Evolutionary conservation across 495 filamentous ascomycete genomes (phyloP).

Genomic region (Aspergillus saccharolyticus): DNA sequence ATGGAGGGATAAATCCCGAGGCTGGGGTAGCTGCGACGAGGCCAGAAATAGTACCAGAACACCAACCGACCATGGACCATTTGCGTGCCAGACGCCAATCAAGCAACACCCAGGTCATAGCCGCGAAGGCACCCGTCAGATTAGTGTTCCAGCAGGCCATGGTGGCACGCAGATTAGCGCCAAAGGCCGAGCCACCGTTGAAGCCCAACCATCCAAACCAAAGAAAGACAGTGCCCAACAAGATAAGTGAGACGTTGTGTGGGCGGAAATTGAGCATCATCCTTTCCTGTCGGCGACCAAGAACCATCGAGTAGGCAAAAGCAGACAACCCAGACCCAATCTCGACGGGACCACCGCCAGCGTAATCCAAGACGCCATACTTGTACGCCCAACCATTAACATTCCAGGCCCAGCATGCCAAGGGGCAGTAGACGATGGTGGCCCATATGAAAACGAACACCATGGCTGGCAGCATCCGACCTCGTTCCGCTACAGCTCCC

Average conservation of each 20-base stretch:
- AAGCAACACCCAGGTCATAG: constrained; percentile 84
- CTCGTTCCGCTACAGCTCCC: constrained; percentile 88
- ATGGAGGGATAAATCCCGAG: constrained; percentile 81
- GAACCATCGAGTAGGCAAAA: constrained; percentile 89
- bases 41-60: constrained; percentile 86
- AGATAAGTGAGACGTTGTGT: constrained; percentile 97
- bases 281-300: constrained; percentile 95
- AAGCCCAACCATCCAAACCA: constrained; percentile 99
- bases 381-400: constrained; percentile 87
- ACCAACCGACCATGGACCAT: constrained; percentile 99
- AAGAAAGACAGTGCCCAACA: constrained; percentile 88
- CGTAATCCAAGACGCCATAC: constrained; percentile 94
- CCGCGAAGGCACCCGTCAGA: constrained; percentile 81
- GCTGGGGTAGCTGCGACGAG: constrained; percentile 90
- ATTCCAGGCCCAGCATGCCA: constrained; percentile 96
- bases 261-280: constrained; percentile 97
- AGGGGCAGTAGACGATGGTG: constrained; percentile 92
- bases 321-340: constrained; percentile 91
- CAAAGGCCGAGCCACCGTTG: constrained; percentile 96
- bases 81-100: constrained; percentile 94
- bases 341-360: constrained; percentile 95
- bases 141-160: constrained; percentile 99
- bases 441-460: constrained; percentile 96
- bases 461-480: constrained; percentile 90
- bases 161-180: constrained; percentile 87